Base-by-base conservation (phyloP, 2,329 filamentous ascomycete species). In the Penicillium psychrosexuale region DNA sequence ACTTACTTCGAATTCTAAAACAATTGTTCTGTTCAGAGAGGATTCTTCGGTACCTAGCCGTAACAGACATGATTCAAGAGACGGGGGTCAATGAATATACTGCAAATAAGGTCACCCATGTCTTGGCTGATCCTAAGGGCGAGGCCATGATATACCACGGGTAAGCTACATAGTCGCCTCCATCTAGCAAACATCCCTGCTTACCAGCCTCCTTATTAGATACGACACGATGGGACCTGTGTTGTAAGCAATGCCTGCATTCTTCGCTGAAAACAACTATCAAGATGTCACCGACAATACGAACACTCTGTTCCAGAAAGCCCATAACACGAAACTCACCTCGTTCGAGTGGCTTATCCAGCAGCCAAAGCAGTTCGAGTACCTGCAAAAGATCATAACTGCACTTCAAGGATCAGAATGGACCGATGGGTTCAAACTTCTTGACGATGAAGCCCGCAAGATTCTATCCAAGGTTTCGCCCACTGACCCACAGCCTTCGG, bases 291-390 rank as follows among this genome's bases (percentile, higher is more conserved):
- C 56, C 7, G 53, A 51, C 33, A 62, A 57, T 31, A 62, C 47
- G 11, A 57, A 67, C 5, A 67, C 64, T 0, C 66, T 67, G 6
- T 70, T 71, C 44, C 69, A 69, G 47, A 69, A 66, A 48, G 66
- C 64, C 3, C 62, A 63, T 50, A 61, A 67, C 8, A 72, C 70
- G 0, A 54, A 63, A 1, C 61, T 70, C 4, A 45, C 39, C 15
- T 51, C 56, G n/a, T 72, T 70, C 44, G 59, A 66, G 15, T 71
- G 67, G 61, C 59, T 72, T 15, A 36, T 59, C 3, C 48, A 65
- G 47, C 53, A 69, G 9, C 68, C 70, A 5, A 58, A 66, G 46
- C 61, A 62, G 13, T 64, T 68, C 15, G 53, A 55, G 1, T 47
- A 51, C 13, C 49, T 69, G 9, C 59, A 69, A 27, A 57, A 62